Percentiles rank a stretch among this genome's conserved stretches.
These are phyloP conservation scores for Tagetes patula DNA, from an alignment of 129 eudicot species.

Conservation along the genomic window DNA sequence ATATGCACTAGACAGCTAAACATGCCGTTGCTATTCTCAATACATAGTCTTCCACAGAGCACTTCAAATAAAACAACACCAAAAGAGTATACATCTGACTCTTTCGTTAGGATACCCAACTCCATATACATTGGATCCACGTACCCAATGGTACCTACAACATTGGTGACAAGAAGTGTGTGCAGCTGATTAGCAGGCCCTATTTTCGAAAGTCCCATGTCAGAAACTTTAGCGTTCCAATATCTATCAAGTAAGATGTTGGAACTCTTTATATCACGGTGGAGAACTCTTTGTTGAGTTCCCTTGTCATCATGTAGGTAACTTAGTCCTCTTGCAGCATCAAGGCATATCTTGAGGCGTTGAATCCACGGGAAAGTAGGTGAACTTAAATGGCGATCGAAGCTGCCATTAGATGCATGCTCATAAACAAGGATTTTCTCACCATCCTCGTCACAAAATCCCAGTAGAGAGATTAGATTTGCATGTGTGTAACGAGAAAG, in stretches of 20 bases:
- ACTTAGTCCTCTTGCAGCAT: conserved; percentile 14
- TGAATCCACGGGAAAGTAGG: conserved; percentile 2
- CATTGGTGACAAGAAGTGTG: background rate
- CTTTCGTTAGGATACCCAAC: conserved; percentile 15
- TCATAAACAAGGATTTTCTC: conserved; percentile 26
- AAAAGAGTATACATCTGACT: conserved; percentile 21
- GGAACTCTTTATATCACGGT: conserved; percentile 17
- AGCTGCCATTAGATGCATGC: conserved; percentile 20
- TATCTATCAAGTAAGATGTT: conserved; percentile 7
- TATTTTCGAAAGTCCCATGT: conserved; percentile 17
- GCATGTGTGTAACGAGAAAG: conserved; percentile 19
- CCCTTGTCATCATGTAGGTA: conserved; percentile 19
- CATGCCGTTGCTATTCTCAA: background rate
- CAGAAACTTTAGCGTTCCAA: conserved; percentile 18
- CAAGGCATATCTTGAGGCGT: conserved; percentile 16
- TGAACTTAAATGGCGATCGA: conserved; percentile 4
- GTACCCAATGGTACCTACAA: conserved; percentile 15
- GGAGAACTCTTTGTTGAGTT: conserved; percentile 18
- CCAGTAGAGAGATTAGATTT: conserved; percentile 17
- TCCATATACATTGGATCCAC: conserved; percentile 12
- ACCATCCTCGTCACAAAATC: conserved; percentile 17
- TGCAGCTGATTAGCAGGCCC: conserved; percentile 15
- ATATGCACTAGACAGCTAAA: background rate
- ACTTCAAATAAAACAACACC: conserved; percentile 26
- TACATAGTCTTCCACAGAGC: conserved; percentile 17